Evolutionary conservation across 805 yeast species (phyloP), one percentile per base, ranked within the genome.

Genomic region (Kodamaea leandrae): DNA sequence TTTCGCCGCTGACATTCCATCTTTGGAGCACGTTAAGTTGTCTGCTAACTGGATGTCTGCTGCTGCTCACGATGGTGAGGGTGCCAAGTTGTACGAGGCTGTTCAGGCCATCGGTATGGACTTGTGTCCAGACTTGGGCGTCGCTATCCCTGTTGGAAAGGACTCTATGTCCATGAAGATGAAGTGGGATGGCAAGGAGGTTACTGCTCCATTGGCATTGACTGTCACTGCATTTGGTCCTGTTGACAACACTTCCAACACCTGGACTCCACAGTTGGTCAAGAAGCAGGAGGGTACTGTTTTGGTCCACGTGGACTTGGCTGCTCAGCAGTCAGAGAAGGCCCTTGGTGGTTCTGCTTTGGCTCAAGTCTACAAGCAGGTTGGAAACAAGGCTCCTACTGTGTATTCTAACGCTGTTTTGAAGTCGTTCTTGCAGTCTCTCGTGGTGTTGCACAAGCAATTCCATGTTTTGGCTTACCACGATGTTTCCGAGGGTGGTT

Each of bases 41-140:
- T 86, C 96, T 39, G 99, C 99, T 34, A 93, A 93, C 72, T 93
- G 99, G 99, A 93, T 93, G 99, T 82, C 96, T 8, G 90, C 98
- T 37, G 96, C 99, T 19, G 75, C 91, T 25, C 95, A 90, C 55
- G 80, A 79, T 16, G 98, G 98, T 55, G 99, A 93, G 66, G 99
- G 99, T 46, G 76, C 95, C 39, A 90, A 88, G 48, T 72, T 93
- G 47, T 93, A 91, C 60, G 96, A 89, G 65, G 99, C 97, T 35
- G 99, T 93, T 35, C 90, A 89, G 66, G 98, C 98, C 4, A 81
- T 93, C 55, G 96, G 97, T 52, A 60, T 90, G 58, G 97, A 88
- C 50, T 74, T 95, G 54, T 93, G 99, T 67, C 97, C 98, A 16
- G 91, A 78, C 45, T 76, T 93, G 50, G 97, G 95, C 32, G 68